Conservation (phyloP, 495 filamentous ascomycete species). For the Xylona heveae region DNA sequence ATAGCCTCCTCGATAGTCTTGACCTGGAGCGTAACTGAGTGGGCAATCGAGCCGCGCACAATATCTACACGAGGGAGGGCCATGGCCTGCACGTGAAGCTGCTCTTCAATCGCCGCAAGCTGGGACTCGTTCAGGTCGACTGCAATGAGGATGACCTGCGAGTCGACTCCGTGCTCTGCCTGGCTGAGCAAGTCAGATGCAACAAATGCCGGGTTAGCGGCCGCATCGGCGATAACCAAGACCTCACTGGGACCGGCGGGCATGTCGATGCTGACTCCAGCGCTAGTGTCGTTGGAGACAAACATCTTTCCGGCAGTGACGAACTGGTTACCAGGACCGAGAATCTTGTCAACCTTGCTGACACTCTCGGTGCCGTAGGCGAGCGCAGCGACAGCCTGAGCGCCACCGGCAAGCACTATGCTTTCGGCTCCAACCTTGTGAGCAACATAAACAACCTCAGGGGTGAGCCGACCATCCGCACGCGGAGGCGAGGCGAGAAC, state of each 20-base stretch:
- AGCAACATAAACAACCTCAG: conserved; percentile 94
- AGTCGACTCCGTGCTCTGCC: conserved; percentile 90
- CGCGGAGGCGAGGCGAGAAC: conserved; percentile 83
- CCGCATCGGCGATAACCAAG: conserved; percentile 80
- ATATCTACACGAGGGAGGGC: conserved; percentile 80
- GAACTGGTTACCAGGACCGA: conserved; percentile 95
- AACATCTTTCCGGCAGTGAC: conserved; percentile 97
- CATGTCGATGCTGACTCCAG: conserved; percentile 94
- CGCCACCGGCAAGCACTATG: conserved; percentile 87
- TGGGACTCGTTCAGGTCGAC: conserved; percentile 52
- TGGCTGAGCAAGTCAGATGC: conserved; percentile 86
- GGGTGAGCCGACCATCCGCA: conserved; percentile 72
- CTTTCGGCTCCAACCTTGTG: conserved; percentile 91
- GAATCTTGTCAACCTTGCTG: conserved; percentile 95
- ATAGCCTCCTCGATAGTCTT: conserved; percentile 66
- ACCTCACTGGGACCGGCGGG: conserved; percentile 94
- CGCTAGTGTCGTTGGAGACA: conserved; percentile 87
- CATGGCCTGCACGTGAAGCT: conserved; percentile 76
- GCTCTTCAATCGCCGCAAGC: conserved; percentile 65
- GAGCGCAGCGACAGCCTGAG: conserved; percentile 84
- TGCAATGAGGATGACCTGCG: conserved; percentile 82
- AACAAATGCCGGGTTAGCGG: conserved; percentile 83
- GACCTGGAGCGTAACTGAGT: conserved; percentile 78
- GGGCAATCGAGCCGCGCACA: conserved; percentile 71
- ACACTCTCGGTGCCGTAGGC: conserved; percentile 70